Evolutionary conservation across 805 yeast species (phyloP), one percentile per base, ranked within the genome.

Genomic region (Zygosaccharomyces lentus): DNA sequence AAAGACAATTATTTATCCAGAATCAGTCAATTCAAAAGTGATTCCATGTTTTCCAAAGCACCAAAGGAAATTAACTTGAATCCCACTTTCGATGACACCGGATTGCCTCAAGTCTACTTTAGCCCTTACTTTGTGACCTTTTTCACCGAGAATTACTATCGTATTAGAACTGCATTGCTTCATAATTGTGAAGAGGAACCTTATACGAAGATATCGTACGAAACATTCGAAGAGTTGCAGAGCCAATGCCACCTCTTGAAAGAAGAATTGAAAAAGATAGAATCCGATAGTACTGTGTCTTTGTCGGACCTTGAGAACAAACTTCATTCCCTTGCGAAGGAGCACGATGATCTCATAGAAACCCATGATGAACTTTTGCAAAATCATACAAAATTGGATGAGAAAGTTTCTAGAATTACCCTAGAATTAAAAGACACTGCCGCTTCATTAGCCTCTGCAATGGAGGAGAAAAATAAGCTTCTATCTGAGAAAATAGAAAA

Each of bases 41-140:
- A 73, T 47, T 62, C 76, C 0, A 57, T 67, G 6, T 80, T 88
- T 56, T 72, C 76, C 8, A 75, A 77, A 45, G 84, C 77, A 51
- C 50, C 53, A 12, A 79, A 75, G n/a, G 75, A 72, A 3, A 74
- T 73, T 1, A 68, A 70, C 17, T 63, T 77, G 19, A 69, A 72
- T 13, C 77, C 82, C 2, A 71, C 72, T 3, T 75, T 77, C 51
- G 96, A 88, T 60, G 82, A 80, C 2, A 81, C 95, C 1, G 99
- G 99, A 1, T 73, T 91, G 34, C 99, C 98, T 0, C 78, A 80
- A 47, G 84, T 91, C 1, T 88, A 76, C 56, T 84, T 93, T 58
- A 83, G 82, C 47, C 61, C 76, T 0, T 66, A 73, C 2, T 87
- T 87, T 60, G 80, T 86, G 2, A 69, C 68, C 3, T 67, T 89